Evolutionary conservation across 441 rosid species (phyloP), one percentile per base, ranked within the genome.

Genomic region (Croton setiger): DNA sequence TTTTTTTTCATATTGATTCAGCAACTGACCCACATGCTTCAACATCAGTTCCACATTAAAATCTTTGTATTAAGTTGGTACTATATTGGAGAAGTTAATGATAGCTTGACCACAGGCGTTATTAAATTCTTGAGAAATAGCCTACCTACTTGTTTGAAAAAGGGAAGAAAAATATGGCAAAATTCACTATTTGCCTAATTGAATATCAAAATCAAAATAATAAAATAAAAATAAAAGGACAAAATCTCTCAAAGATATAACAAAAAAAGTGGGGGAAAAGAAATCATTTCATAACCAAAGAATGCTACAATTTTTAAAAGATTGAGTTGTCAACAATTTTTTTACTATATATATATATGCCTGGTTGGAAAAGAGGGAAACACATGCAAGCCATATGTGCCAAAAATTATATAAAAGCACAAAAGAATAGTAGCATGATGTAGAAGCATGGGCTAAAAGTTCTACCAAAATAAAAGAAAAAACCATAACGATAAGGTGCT

Each of bases 1-100:
- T 6, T 48, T 27, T 45, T 20, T 62, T 44, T 68, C 73, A 47
- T 48, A 43, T 48, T 45, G 54, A 47, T 14, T n/a, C 39, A 52
- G 27, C 4, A 18, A 31, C 43, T 62, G 63, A 54, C 60, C 53
- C 44, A 70, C 35, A 43, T 17, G 0, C 7, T 15, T 13, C 2
- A 5, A 11, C 0, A 36, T 39, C 43, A 5, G 5, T 39, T 39
- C 43, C 0, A 18, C 55, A 48, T 14, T 14, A 13, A 17, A 3
- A 60, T 9, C 55, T n/a, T 18, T 18, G 6, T 7, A n/a, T 3
- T n/a, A 48, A 52, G 12, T 18, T 18, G 15, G 17, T 14, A 45
- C 11, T 9, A 45, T 2, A 11, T 9, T 6, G 10, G 43, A 0
- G 10, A 39, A 48, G 55, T n/a, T 20, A 20, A n/a, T 8, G 11